These are phyloP conservation scores for Pichia thaimueangensis DNA, from an alignment of 805 yeast genomes.

Conservation along the genomic window DNA sequence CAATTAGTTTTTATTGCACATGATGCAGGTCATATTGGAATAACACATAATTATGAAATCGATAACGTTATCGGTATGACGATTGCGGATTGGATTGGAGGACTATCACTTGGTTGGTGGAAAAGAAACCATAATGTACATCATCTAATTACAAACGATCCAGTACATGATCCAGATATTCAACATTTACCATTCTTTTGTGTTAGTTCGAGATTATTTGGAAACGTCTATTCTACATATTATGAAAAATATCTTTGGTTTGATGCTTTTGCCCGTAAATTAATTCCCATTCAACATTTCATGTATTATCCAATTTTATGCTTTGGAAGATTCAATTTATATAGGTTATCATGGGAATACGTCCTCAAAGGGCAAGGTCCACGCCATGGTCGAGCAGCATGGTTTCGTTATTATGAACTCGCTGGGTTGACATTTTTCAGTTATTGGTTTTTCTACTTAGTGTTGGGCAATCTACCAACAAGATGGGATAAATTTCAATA, in stretches of 20 bases:
- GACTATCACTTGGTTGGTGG: conserved; percentile 92
- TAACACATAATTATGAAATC: conserved; percentile 70
- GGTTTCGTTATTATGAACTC: conserved; percentile 77
- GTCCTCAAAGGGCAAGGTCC: conserved; percentile 75
- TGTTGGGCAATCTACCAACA: conserved; percentile 49
- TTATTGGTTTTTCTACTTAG: conserved; percentile 74
- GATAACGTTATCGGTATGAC: conserved; percentile 71
- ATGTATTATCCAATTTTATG: conserved; percentile 72
- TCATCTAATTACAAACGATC: conserved; percentile 86
- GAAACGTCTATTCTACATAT: conserved; percentile 69
- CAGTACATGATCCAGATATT: conserved; percentile 90
- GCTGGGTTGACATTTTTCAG: conserved; percentile 62
- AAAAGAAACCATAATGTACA: conserved; percentile 91
- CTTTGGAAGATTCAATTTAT: conserved; percentile 82
- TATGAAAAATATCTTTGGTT: conserved; percentile 63
- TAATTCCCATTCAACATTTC: conserved; percentile 62
- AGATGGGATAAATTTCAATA: conserved; percentile 49
- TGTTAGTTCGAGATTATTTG: conserved; percentile 65
- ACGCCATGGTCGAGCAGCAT: conserved; percentile 71
- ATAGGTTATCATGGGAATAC: conserved; percentile 75
- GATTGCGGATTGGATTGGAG: conserved; percentile 79
- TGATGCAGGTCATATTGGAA: conserved; percentile 83
- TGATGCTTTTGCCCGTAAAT: conserved; percentile 53
- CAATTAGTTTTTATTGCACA: conserved; percentile 84
- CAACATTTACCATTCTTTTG: conserved; percentile 92